Evolutionary conservation across 78 protist genomes (phyloP).

Genomic region (Trichosphaerium sp.): DNA sequence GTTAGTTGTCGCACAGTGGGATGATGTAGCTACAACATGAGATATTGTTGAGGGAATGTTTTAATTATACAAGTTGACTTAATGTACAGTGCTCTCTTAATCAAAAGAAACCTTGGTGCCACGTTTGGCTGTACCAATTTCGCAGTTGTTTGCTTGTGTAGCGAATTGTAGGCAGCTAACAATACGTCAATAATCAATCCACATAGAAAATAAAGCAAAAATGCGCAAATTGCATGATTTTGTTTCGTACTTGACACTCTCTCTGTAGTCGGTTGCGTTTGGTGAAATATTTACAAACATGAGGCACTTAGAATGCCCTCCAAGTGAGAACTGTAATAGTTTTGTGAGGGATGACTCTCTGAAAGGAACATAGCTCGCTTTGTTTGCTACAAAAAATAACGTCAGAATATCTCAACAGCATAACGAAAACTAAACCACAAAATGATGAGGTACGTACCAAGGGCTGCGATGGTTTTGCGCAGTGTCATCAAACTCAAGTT

Average conservation of each 20-base stretch:
- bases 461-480: slow-evolving; percentile 76
- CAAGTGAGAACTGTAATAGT: slow-evolving; percentile 28
- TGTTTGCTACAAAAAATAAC: slow-evolving; percentile 43
- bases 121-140: slow-evolving; percentile 41
- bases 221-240: not conserved
- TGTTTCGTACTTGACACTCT: not conserved
- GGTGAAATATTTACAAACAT: slow-evolving; percentile 82
- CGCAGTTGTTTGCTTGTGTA: slow-evolving; percentile 41
- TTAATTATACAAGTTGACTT: too few relatives aligned
- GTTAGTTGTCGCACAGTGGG: too few relatives aligned
- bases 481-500: slow-evolving; percentile 72
- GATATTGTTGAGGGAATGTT: too few relatives aligned
- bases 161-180: slow-evolving; percentile 44
- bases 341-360: slow-evolving; percentile 39
- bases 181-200: not conserved
- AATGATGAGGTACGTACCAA: too few relatives aligned
- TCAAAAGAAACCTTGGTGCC: too few relatives aligned
- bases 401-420: not conserved
- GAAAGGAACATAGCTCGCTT: slow-evolving; percentile 37
- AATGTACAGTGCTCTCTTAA: too few relatives aligned
- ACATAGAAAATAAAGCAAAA: not conserved
- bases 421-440: not conserved
- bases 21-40: too few relatives aligned
- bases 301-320: slow-evolving; percentile 74
- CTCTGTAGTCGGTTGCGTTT: slow-evolving; percentile 20